phyloP scores from a whole-genome alignment of 768 basidiomycete species.

The Piloderma croceum region DNA sequence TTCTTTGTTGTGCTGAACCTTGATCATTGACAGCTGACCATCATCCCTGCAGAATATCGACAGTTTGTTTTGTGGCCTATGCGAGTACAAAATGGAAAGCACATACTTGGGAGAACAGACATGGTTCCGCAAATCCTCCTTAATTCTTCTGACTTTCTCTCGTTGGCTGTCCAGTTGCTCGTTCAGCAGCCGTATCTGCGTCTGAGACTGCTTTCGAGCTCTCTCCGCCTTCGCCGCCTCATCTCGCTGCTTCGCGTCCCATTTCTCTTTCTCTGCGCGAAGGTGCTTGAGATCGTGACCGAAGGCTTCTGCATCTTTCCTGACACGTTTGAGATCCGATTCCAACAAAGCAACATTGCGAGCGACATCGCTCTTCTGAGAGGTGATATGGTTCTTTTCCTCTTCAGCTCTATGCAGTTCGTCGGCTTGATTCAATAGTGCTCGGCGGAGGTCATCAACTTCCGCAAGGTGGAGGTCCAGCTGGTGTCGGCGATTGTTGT shows the following conservation, averaged over 20 bases:
- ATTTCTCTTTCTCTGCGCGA: conserved; percentile 59
- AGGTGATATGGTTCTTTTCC: conserved; percentile 56
- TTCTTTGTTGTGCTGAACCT: conserved; percentile 72
- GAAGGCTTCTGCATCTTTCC: conserved; percentile 70
- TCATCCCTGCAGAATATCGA: conserved; percentile 41
- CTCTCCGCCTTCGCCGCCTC: conserved; percentile 55
- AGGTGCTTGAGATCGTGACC: conserved; percentile 71
- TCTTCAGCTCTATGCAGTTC: conserved; percentile 60
- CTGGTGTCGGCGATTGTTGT: conserved; percentile 67
- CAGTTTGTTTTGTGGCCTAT: not conserved
- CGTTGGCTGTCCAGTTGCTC: conserved; percentile 59
- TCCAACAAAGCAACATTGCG: conserved; percentile 64
- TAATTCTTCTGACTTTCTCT: conserved; percentile 40
- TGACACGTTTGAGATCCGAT: conserved; percentile 68
- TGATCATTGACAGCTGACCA: conserved; percentile 47
- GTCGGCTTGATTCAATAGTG: conserved; percentile 53
- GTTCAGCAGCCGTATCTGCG: conserved; percentile 58
- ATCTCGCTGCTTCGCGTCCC: conserved; percentile 49
- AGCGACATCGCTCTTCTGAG: conserved; percentile 62
- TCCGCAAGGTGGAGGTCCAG: conserved; percentile 68
- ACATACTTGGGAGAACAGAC: conserved; percentile 53
- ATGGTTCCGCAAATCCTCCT: conserved; percentile 48
- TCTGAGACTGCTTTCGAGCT: conserved; percentile 59
- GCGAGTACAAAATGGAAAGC: not conserved
- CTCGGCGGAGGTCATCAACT: conserved; percentile 70